Evolutionary conservation across 2,329 filamentous ascomycete genomes (phyloP).

Genomic region (Botrytis medusae): DNA sequence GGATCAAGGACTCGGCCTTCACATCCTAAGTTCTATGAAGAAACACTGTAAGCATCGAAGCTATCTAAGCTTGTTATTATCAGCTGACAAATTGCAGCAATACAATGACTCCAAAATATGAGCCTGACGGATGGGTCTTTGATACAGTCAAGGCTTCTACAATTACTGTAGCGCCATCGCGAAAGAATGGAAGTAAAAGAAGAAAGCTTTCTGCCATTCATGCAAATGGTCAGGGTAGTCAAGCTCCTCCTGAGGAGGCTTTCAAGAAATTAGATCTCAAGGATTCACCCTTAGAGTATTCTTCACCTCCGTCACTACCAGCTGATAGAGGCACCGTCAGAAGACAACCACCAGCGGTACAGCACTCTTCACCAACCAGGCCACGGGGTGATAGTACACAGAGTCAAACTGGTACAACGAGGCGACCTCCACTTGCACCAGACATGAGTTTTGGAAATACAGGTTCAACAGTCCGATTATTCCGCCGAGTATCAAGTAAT

Average conservation of each 20-base stretch:
- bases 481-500: constrained; percentile 80
- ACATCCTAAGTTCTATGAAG: constrained; percentile 86
- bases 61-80: background rate
- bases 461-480: constrained; percentile 87
- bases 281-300: constrained; percentile 57
- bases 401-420: constrained; percentile 33
- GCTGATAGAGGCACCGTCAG: constrained; percentile 59
- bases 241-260: constrained; percentile 52
- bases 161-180: constrained; percentile 46
- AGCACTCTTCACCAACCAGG: constrained; percentile 37
- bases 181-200: constrained; percentile 53
- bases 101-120: constrained; percentile 63
- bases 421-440: constrained; percentile 76
- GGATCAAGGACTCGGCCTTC: constrained; percentile 66
- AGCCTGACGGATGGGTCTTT: constrained; percentile 90
- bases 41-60: constrained; percentile 64
- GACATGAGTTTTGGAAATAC: constrained; percentile 94
- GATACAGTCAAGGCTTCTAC: constrained; percentile 81
- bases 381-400: constrained; percentile 34
- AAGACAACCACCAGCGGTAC: constrained; percentile 42
- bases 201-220: constrained; percentile 59
- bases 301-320: constrained; percentile 55
- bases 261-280: constrained; percentile 61
- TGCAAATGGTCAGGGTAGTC: constrained; percentile 41
- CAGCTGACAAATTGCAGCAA: constrained; percentile 47